Percentiles rank a stretch among this genome's conserved stretches.
Evolutionary conservation across 2,329 filamentous ascomycete species (phyloP).

Genomic region (Byssochlamys sp.): DNA sequence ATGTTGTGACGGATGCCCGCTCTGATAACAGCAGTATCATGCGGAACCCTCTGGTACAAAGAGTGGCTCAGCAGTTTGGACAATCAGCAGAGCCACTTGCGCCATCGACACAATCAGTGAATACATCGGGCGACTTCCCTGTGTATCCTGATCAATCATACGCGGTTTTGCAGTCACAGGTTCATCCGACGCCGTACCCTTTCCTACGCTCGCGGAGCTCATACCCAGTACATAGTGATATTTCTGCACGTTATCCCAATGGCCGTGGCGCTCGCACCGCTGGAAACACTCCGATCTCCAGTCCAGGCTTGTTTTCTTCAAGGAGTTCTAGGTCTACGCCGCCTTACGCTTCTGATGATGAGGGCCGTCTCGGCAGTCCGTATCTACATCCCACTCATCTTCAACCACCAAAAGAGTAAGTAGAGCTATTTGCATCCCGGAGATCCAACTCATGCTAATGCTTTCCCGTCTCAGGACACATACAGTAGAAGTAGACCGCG

Average conservation of each 20-base stretch:
- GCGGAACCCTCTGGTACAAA: constrained; percentile 16
- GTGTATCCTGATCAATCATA: constrained; percentile 42
- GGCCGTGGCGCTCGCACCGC: constrained; percentile 29
- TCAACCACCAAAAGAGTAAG: constrained; percentile 68
- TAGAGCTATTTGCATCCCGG: background rate
- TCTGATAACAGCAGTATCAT: constrained; percentile 19
- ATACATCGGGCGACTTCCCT: constrained; percentile 26
- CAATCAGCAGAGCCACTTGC: constrained; percentile 5
- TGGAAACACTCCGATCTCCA: constrained; percentile 40
- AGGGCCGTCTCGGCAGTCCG: constrained; percentile 43
- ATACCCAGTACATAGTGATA: constrained; percentile 31
- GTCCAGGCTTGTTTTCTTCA: constrained; percentile 37
- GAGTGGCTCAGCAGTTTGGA: constrained; percentile 19
- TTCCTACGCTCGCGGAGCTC: constrained; percentile 34
- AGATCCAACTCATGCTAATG: background rate
- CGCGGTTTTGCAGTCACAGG: constrained; percentile 35
- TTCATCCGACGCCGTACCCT: constrained; percentile 31
- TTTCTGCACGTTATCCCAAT: constrained; percentile 12
- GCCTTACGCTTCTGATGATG: constrained; percentile 27
- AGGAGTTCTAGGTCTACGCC: constrained; percentile 23
- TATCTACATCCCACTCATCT: constrained; percentile 62
- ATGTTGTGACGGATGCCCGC: constrained; percentile 26
- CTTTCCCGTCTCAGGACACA: constrained; percentile 55
- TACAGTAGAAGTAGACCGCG: constrained; percentile 81
- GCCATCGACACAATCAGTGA: constrained; percentile 10